Evolutionary conservation across 2,329 filamentous ascomycete species (phyloP).

Genomic region (Ceratocystis lukuohia): DNA sequence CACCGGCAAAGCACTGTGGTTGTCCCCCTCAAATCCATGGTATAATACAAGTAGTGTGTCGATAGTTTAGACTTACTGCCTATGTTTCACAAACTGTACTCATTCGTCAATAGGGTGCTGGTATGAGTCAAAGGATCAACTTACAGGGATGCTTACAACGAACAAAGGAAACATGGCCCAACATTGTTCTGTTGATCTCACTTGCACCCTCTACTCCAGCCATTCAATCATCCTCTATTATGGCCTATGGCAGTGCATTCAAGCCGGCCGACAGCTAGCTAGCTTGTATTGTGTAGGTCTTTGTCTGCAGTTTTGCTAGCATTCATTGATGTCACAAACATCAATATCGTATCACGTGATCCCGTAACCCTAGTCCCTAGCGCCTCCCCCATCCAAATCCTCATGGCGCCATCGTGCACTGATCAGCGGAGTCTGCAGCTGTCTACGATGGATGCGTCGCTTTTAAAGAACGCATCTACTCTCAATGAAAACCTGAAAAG

Average conservation of each 20-base stretch:
- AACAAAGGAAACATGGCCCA: too few relatives aligned
- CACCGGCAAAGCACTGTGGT: background rate
- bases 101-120: too few relatives aligned
- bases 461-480: background rate
- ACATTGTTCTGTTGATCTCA: too few relatives aligned
- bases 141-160: too few relatives aligned
- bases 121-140: too few relatives aligned
- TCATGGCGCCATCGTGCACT: constrained; percentile 1
- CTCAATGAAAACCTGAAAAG: background rate
- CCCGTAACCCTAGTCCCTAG: background rate
- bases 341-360: background rate
- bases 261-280: too few relatives aligned
- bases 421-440: background rate
- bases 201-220: too few relatives aligned
- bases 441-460: background rate
- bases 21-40: background rate
- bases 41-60: background rate
- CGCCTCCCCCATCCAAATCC: background rate
- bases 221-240: too few relatives aligned
- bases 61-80: too few relatives aligned
- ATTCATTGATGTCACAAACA: too few relatives aligned
- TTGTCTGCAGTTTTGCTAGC: background rate
- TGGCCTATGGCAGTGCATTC: too few relatives aligned
- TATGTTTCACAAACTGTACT: too few relatives aligned
- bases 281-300: background rate